These are phyloP conservation scores for Macrolepiota fuliginosa DNA, from an alignment of 768 basidiomycete species.

Conservation along the genomic window DNA sequence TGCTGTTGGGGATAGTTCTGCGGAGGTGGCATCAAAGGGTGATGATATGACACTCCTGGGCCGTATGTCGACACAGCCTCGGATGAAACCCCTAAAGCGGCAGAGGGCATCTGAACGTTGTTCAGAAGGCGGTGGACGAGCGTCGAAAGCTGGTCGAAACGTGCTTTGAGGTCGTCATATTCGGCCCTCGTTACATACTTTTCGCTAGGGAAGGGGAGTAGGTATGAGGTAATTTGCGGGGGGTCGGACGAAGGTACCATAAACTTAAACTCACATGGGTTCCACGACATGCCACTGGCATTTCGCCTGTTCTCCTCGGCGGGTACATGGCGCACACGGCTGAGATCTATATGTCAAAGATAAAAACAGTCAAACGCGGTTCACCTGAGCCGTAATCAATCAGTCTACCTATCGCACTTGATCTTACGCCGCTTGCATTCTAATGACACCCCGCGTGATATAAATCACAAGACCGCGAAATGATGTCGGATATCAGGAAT, in stretches of 20 bases:
- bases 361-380: slow-evolving; percentile 21
- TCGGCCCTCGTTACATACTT: slow-evolving; percentile 79
- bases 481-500: slow-evolving; percentile 23
- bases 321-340: slow-evolving; percentile 78
- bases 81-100: slow-evolving; percentile 26
- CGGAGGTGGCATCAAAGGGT: slow-evolving; percentile 32
- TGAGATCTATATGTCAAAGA: slow-evolving; percentile 49
- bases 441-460: slow-evolving; percentile 32
- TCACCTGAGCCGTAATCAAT: slow-evolving; percentile 17
- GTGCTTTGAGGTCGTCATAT: slow-evolving; percentile 70
- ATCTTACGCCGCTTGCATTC: slow-evolving; percentile 89
- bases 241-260: slow-evolving; percentile 11
- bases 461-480: slow-evolving; percentile 23
- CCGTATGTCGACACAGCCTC: slow-evolving; percentile 31
- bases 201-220: slow-evolving; percentile 43
- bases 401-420: slow-evolving; percentile 75
- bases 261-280: slow-evolving; percentile 59
- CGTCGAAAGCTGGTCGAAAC: slow-evolving; percentile 59
- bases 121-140: slow-evolving; percentile 48
- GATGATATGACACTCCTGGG: slow-evolving; percentile 27
- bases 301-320: slow-evolving; percentile 75
- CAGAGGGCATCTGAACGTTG: slow-evolving; percentile 14
- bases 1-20: slow-evolving; percentile 25
- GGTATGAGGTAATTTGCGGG: slow-evolving; percentile 18
- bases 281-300: slow-evolving; percentile 86